These are phyloP conservation scores for Torulaspora microellipsoides DNA, from an alignment of 805 yeast species.

Conservation along the genomic window DNA sequence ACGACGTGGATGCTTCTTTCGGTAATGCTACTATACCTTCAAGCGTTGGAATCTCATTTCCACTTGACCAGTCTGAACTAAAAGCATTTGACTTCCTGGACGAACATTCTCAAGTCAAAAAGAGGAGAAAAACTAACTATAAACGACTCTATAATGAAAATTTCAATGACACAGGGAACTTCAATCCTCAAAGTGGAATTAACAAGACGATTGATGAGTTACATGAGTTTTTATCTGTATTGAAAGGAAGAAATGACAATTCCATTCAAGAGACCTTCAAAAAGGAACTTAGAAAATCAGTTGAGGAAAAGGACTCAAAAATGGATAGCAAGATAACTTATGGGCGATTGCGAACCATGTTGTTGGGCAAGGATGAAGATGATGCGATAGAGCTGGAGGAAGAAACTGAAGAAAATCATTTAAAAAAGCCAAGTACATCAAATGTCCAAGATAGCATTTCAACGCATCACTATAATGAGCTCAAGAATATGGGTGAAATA, in stretches of 20 bases:
- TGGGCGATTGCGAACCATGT: conserved; percentile 23
- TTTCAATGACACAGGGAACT: neutral
- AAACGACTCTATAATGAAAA: conserved; percentile 3
- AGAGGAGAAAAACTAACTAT: conserved; percentile 18
- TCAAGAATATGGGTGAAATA: conserved; percentile 34
- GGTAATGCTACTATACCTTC: neutral
- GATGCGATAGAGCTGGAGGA: conserved; percentile 11
- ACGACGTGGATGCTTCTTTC: neutral
- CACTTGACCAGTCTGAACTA: conserved; percentile 1
- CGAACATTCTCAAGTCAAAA: conserved; percentile 11
- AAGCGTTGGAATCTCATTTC: neutral
- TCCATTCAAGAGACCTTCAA: conserved; percentile 9
- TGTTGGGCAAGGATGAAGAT: conserved; percentile 13
- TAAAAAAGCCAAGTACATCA: neutral
- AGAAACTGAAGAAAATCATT: conserved; percentile 3
- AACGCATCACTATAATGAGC: conserved; percentile 26
- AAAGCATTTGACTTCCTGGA: conserved; percentile 26
- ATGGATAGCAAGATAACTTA: conserved; percentile 11
- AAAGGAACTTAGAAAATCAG: conserved; percentile 6
- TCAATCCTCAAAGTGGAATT: neutral
- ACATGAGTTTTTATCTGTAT: conserved; percentile 12
- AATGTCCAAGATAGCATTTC: neutral
- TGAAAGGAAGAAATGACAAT: conserved; percentile 5
- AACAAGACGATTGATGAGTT: conserved; percentile 13
- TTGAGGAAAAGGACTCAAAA: conserved; percentile 1